Conservation (phyloP, 176 grass and related monocot genomes). For the maize (Zea mays) region Zm-B73-REFERENCE-NAM-5.0 NC_050103.1:107742501-107743000, state of each 20-base stretch:
- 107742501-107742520: constrained; percentile 16
- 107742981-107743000: constrained; percentile 18
- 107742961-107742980: constrained; percentile 46
- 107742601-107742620: not conserved
- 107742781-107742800: not conserved
- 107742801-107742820: not conserved
- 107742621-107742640: not conserved
- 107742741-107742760: not conserved
- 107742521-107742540: not conserved
- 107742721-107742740: not conserved
- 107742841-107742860: constrained; percentile 62
- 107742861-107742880: constrained; percentile 57
- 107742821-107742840: constrained; percentile 5
- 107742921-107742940: constrained; percentile 62
- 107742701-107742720: constrained; percentile 8
- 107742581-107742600: not conserved
- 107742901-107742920: constrained; percentile 64
- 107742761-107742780: not conserved
- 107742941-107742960: constrained; percentile 57
- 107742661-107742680: not conserved
- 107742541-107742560: not conserved
- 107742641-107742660: constrained; percentile 1
- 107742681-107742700: not conserved
- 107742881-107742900: constrained; percentile 54
- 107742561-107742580: constrained; percentile 1